A percentile compares a stretch with the other conserved stretches of the same genome.
phyloP scores from a whole-genome alignment of 208 protist species.

The Trypanosoma avium region DNA sequence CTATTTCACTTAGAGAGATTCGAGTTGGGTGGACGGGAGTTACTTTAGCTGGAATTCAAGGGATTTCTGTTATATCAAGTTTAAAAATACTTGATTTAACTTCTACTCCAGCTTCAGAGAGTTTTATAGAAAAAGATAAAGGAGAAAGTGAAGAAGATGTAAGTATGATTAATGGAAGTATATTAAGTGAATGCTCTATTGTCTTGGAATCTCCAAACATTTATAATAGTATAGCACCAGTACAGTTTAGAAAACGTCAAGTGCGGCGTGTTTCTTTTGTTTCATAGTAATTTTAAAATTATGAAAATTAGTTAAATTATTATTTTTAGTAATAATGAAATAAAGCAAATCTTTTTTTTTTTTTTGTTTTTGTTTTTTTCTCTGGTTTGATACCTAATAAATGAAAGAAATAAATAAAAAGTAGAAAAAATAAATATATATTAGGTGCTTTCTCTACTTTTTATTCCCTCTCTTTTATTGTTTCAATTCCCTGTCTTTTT shows the following conservation, averaged over 20 bases:
- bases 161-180: neutral
- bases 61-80: conserved; percentile 30
- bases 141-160: conserved; percentile 10
- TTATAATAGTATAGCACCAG: neutral
- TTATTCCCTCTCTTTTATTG: conserved; percentile 1
- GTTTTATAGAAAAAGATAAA: conserved; percentile 15
- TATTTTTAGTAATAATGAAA: too few species aligned
- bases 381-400: too few species aligned
- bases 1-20: conserved; percentile 39
- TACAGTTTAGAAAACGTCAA: neutral
- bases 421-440: neutral
- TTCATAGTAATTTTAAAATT: too few species aligned
- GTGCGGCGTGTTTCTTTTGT: conserved; percentile 11
- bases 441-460: neutral
- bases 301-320: too few species aligned
- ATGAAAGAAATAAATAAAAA: too few species aligned
- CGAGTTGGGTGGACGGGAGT: conserved; percentile 45
- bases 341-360: neutral
- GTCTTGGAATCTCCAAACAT: neutral
- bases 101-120: conserved; percentile 48
- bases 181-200: neutral
- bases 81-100: conserved; percentile 45
- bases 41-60: conserved; percentile 33
- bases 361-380: neutral
- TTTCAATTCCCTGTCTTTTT: neutral